These are phyloP conservation scores for Candida michaelii DNA, from an alignment of 805 yeast genomes.

Conservation along the genomic window DNA sequence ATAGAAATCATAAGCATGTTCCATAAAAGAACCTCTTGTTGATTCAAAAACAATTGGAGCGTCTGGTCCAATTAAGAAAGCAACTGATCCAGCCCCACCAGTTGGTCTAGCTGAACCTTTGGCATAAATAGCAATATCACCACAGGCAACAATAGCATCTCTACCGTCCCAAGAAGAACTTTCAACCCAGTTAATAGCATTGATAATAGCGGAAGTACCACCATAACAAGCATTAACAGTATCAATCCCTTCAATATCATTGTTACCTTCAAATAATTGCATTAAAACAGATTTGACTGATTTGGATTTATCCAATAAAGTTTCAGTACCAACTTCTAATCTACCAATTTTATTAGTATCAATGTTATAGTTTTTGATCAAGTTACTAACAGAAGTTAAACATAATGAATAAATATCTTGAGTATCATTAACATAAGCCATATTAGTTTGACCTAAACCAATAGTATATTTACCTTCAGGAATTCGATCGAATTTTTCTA, in stretches of 20 bases:
- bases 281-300: constrained; percentile 93
- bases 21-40: constrained; percentile 90
- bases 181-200: constrained; percentile 94
- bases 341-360: constrained; percentile 85
- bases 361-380: constrained; percentile 77
- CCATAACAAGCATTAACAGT: constrained; percentile 98
- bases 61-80: constrained; percentile 92
- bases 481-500: constrained; percentile 82
- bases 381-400: constrained; percentile 79
- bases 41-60: constrained; percentile 94
- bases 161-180: constrained; percentile 97
- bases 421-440: constrained; percentile 96
- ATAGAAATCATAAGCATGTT: constrained; percentile 96
- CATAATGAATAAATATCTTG: constrained; percentile 95
- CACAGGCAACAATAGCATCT: constrained; percentile 94
- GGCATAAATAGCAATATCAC: constrained; percentile 96
- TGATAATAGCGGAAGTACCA: constrained; percentile 93
- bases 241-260: constrained; percentile 94
- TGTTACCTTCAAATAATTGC: constrained; percentile 87
- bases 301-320: constrained; percentile 93
- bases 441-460: constrained; percentile 97
- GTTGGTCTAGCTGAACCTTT: constrained; percentile 99
- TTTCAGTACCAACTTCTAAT: constrained; percentile 97
- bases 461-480: constrained; percentile 96
- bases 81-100: constrained; percentile 98